Evolutionary conservation across 208 protist genomes (phyloP).

Genomic region (Crithidia bombi): DNA sequence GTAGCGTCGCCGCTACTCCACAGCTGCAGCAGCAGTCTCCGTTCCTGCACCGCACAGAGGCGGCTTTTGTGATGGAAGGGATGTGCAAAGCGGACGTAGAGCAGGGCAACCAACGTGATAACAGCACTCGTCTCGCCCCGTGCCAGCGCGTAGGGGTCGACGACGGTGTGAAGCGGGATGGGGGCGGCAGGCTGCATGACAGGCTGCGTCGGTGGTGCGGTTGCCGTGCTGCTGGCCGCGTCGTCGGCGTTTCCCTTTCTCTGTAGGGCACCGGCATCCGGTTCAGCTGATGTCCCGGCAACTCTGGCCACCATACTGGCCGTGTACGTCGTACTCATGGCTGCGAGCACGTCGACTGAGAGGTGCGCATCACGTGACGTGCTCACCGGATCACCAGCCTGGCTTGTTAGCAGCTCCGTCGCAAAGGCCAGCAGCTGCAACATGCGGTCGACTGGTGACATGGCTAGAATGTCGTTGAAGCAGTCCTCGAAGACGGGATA

Average conservation of each 20-base stretch:
- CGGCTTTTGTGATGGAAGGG: slow-evolving; percentile 90
- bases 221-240: neutral
- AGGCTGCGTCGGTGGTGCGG: neutral
- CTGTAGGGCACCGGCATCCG: neutral
- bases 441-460: slow-evolving; percentile 70
- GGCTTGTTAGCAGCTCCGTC: slow-evolving; percentile 72
- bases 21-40: slow-evolving; percentile 66
- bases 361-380: slow-evolving; percentile 27
- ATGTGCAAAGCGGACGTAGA: slow-evolving; percentile 89
- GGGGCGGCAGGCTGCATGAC: slow-evolving; percentile 37
- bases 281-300: neutral
- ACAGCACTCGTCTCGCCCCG: slow-evolving; percentile 64
- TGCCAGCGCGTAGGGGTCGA: slow-evolving; percentile 78
- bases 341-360: slow-evolving; percentile 27
- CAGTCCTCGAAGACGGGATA: slow-evolving; percentile 89
- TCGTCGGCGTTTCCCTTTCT: neutral
- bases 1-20: slow-evolving; percentile 58
- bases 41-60: slow-evolving; percentile 67
- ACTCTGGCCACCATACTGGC: neutral
- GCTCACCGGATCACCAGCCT: slow-evolving; percentile 40
- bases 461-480: slow-evolving; percentile 79
- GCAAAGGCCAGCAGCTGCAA: slow-evolving; percentile 82
- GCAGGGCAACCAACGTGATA: slow-evolving; percentile 80
- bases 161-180: slow-evolving; percentile 71
- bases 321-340: slow-evolving; percentile 11